Evolutionary conservation across 495 filamentous ascomycete species (phyloP).

Genomic region (Penicillium silybi): DNA sequence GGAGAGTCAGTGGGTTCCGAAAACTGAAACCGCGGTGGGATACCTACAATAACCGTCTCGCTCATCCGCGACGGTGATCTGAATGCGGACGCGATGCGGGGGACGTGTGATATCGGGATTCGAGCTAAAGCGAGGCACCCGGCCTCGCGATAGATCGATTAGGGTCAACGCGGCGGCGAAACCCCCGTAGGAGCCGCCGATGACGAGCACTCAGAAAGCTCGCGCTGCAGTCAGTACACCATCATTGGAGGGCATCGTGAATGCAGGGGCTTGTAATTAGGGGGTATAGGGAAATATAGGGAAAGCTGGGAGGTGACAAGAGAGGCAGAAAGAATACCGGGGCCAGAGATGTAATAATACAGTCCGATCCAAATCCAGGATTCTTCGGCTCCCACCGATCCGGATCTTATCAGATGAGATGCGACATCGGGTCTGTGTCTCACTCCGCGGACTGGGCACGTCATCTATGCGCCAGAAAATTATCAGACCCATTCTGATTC

Average conservation of each 20-base stretch:
- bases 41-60: conserved; percentile 65
- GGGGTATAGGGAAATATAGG: too few species aligned
- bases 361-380: background rate
- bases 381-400: background rate
- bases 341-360: background rate
- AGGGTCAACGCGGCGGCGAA: conserved; percentile 58
- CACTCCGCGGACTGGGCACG: background rate
- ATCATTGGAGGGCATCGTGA: conserved; percentile 33
- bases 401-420: conserved; percentile 23
- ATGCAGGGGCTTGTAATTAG: background rate
- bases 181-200: conserved; percentile 64
- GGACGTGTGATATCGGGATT: conserved; percentile 22
- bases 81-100: conserved; percentile 42
- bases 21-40: background rate
- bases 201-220: conserved; percentile 46
- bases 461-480: background rate
- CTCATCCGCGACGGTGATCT: conserved; percentile 67
- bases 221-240: conserved; percentile 18
- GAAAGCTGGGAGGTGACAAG: background rate
- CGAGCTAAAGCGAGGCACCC: conserved; percentile 32
- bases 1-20: background rate
- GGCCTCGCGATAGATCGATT: conserved; percentile 53
- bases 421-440: conserved; percentile 10
- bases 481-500: conserved; percentile 9
- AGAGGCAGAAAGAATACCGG: background rate